Percentiles rank a stretch among this genome's conserved stretches.
These are phyloP conservation scores for Hypoxylon sp. DNA, from an alignment of 2,329 filamentous ascomycete species.

Conservation along the genomic window DNA sequence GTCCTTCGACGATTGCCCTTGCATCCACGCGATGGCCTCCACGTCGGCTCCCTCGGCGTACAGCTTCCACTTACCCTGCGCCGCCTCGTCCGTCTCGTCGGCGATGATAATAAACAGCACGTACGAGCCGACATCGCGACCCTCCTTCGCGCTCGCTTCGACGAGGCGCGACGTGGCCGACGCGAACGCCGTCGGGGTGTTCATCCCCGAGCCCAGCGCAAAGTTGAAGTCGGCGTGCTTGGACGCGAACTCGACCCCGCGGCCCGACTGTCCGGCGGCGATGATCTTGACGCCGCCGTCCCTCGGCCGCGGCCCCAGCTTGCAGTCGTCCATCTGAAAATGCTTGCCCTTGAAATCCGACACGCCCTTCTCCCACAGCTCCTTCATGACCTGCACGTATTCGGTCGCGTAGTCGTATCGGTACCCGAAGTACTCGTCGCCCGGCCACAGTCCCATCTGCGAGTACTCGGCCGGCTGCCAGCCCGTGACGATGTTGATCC, in stretches of 20 bases:
- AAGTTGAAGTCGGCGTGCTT: slow-evolving; percentile 48
- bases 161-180: slow-evolving; percentile 42
- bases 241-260: slow-evolving; percentile 47
- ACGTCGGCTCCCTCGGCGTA: slow-evolving; percentile 46
- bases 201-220: slow-evolving; percentile 44
- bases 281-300: slow-evolving; percentile 42
- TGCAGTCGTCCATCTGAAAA: slow-evolving; percentile 48
- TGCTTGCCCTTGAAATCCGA: slow-evolving; percentile 47
- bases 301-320: slow-evolving; percentile 40
- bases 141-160: slow-evolving; percentile 42
- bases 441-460: slow-evolving; percentile 48
- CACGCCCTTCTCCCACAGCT: slow-evolving; percentile 46
- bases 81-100: slow-evolving; percentile 45
- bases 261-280: slow-evolving; percentile 46
- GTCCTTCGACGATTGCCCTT: slow-evolving; percentile 45
- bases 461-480: slow-evolving; percentile 48
- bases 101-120: slow-evolving; percentile 48
- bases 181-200: slow-evolving; percentile 43
- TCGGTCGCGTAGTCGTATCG: slow-evolving; percentile 48
- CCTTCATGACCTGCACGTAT: slow-evolving; percentile 47
- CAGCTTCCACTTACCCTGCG: slow-evolving; percentile 45
- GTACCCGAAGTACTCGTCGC: slow-evolving; percentile 42
- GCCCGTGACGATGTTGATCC: slow-evolving; percentile 48
- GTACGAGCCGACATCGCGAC: slow-evolving; percentile 47
- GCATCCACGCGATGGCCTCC: slow-evolving; percentile 47